Conservation (phyloP, 2,329 filamentous ascomycete species). For the Mariannaea sp. region DNA sequence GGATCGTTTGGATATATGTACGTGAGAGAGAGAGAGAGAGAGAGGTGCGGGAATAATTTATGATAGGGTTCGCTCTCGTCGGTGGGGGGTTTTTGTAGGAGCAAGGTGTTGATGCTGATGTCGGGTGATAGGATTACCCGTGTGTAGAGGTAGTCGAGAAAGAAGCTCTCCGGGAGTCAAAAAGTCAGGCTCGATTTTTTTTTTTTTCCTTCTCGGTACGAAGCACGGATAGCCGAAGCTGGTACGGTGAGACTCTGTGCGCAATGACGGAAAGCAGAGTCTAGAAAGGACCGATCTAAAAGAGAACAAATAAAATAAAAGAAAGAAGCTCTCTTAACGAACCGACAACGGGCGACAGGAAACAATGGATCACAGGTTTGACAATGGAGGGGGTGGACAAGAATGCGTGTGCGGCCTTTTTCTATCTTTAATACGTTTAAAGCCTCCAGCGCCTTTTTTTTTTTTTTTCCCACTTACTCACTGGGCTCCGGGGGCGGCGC, state of each 20-base stretch:
- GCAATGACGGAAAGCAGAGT: background rate
- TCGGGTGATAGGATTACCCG: slow-evolving; percentile 2
- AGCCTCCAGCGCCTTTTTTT: slow-evolving; percentile 37
- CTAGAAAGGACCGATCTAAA: background rate
- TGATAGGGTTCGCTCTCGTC: too few species aligned
- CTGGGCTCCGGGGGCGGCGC: slow-evolving; percentile 5
- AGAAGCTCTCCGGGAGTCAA: slow-evolving; percentile 8
- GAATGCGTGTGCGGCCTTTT: slow-evolving; percentile 21
- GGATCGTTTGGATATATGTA: too few species aligned
- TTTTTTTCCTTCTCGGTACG: slow-evolving; percentile 26
- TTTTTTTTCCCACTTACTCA: slow-evolving; percentile 25
- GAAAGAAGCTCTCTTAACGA: background rate
- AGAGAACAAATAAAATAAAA: background rate
- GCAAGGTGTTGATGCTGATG: slow-evolving; percentile 3
- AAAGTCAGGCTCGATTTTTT: slow-evolving; percentile 23
- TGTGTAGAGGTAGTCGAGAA: background rate
- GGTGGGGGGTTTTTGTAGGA: slow-evolving; percentile 6
- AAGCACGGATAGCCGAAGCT: slow-evolving; percentile 4
- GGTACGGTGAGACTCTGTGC: background rate
- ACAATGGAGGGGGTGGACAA: slow-evolving; percentile 5
- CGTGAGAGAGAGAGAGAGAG: too few species aligned
- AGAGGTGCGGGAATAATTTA: too few species aligned
- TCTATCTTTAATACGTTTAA: background rate
- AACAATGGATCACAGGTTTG: slow-evolving; percentile 10
- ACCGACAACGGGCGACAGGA: background rate